Conservation (phyloP, 1,284 basidiomycete genomes). For the Ganoderma meredithae region DNA sequence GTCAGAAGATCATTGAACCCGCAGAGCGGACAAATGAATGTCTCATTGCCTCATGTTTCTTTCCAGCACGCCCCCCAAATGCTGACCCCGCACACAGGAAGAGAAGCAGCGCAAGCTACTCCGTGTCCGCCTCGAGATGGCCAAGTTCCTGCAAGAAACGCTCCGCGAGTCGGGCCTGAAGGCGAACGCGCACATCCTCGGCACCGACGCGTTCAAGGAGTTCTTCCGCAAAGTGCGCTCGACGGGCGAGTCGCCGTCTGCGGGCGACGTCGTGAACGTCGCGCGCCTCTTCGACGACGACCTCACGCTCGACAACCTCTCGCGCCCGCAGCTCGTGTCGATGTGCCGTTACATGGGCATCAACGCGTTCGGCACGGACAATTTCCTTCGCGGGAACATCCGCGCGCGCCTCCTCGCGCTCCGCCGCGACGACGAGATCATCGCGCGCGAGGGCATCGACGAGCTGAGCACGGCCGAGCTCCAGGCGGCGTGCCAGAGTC, state of each 20-base stretch:
- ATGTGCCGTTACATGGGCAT: slow-evolving; percentile 99
- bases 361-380: slow-evolving; percentile 98
- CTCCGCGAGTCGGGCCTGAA: slow-evolving; percentile 93
- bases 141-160: slow-evolving; percentile 99
- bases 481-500: slow-evolving; percentile 92
- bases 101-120: slow-evolving; percentile 97
- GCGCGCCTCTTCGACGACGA: slow-evolving; percentile 98
- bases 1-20: not conserved
- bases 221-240: slow-evolving; percentile 99
- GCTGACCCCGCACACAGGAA: slow-evolving; percentile 61
- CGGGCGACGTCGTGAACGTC: slow-evolving; percentile 90
- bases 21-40: not conserved
- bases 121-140: slow-evolving; percentile 96
- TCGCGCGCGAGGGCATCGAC: slow-evolving; percentile 90
- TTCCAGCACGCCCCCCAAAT: not conserved
- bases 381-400: slow-evolving; percentile 96
- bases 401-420: slow-evolving; percentile 86
- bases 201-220: slow-evolving; percentile 96
- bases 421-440: slow-evolving; percentile 93
- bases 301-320: slow-evolving; percentile 96
- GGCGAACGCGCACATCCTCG: slow-evolving; percentile 91
- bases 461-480: slow-evolving; percentile 91
- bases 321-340: slow-evolving; percentile 95
- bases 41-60: not conserved
- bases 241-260: slow-evolving; percentile 93